Conservation (phyloP, 306 rosid species). For the Crotalaria pallida region DNA sequence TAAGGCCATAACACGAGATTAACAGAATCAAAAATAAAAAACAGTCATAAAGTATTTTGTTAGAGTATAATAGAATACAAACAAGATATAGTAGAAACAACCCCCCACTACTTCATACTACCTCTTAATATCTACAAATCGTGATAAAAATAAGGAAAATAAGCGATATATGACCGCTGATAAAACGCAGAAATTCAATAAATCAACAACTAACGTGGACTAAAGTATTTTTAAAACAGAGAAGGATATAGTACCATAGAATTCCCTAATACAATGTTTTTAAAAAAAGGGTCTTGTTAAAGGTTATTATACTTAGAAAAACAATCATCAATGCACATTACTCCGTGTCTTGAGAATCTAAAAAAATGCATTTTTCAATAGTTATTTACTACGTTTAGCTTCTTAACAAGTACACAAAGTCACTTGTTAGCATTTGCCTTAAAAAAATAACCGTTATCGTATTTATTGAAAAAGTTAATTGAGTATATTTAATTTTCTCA, state of each 20-base stretch:
- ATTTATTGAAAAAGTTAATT: too few relatives aligned
- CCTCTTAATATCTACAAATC: background rate
- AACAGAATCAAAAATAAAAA: background rate
- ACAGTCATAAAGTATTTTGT: background rate
- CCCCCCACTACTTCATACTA: background rate
- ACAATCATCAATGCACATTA: too few relatives aligned
- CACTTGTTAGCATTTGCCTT: too few relatives aligned
- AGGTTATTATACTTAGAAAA: too few relatives aligned
- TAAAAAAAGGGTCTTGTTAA: too few relatives aligned
- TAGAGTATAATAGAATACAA: background rate
- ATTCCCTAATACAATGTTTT: conserved; percentile 91
- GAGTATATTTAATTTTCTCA: too few relatives aligned
- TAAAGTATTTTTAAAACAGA: background rate
- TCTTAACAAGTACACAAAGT: too few relatives aligned
- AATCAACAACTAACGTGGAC: conserved; percentile 21
- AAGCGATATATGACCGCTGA: conserved; percentile 89
- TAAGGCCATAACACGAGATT: background rate
- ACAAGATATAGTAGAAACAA: background rate
- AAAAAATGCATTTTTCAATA: too few relatives aligned
- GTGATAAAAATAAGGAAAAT: conserved; percentile 24
- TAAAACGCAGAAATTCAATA: conserved; percentile 23
- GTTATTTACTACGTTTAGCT: too few relatives aligned
- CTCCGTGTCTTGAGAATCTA: too few relatives aligned
- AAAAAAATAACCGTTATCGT: too few relatives aligned
- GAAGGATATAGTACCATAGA: conserved; percentile 62